Evolutionary conservation across 495 filamentous ascomycete species (phyloP).

Genomic region (Penicillium alfredii): DNA sequence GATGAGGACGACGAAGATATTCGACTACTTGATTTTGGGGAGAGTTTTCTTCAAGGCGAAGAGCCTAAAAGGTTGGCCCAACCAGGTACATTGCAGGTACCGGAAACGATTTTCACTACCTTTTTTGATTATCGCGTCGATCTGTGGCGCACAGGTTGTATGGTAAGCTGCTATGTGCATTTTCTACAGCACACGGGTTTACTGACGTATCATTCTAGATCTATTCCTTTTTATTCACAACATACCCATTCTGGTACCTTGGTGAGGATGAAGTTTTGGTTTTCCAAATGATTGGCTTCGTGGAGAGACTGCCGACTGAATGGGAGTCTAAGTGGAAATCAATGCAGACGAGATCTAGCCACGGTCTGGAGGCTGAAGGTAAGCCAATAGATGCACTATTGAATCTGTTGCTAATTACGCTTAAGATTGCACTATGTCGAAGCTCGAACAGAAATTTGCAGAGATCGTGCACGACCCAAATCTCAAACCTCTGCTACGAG

Average conservation of each 20-base stretch:
- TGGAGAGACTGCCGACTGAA: constrained; percentile 13
- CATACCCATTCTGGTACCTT: constrained; percentile 19
- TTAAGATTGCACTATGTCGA: constrained; percentile 1
- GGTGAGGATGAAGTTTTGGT: constrained; percentile 12
- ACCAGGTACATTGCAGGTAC: constrained; percentile 26
- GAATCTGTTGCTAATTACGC: constrained; percentile 7
- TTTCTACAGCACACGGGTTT: constrained; percentile 4
- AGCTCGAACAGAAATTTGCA: constrained; percentile 10
- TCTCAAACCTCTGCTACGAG: constrained; percentile 6
- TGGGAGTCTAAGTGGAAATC: constrained; percentile 16
- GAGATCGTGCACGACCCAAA: constrained; percentile 1
- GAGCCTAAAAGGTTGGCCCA: constrained; percentile 29
- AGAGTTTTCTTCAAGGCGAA: constrained; percentile 26
- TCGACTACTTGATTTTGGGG: constrained; percentile 33
- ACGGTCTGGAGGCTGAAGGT: constrained; percentile 12
- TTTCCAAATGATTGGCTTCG: constrained; percentile 16
- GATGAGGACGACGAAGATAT: constrained; percentile 37
- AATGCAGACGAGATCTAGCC: constrained; percentile 5
- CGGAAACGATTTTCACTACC: constrained; percentile 36
- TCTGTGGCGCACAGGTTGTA: constrained; percentile 36
- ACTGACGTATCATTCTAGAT: constrained; percentile 15
- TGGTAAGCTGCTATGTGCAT: constrained; percentile 20
- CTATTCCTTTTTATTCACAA: constrained; percentile 17
- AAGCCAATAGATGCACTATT: constrained; percentile 2
- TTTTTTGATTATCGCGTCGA: constrained; percentile 36